Evolutionary conservation across 176 grass and related monocot species (phyloP).

Genomic region (Raddia guianensis): DNA sequence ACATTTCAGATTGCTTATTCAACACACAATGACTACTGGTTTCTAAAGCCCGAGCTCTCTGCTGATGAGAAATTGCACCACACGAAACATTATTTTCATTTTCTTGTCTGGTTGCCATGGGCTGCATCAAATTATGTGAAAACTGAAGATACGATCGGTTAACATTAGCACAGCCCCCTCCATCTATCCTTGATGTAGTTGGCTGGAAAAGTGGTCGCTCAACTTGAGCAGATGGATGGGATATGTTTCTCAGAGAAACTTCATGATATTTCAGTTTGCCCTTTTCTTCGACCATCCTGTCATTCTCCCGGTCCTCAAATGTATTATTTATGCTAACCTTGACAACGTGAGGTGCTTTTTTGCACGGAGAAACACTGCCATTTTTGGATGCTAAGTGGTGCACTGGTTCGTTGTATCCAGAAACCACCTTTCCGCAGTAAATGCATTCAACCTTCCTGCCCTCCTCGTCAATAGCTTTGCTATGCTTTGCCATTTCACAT

Average conservation of each 20-base stretch:
- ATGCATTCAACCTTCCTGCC: conserved; percentile 44
- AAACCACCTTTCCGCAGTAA: conserved; percentile 51
- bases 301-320: conserved; percentile 43
- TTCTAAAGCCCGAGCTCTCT: not conserved
- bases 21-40: not conserved
- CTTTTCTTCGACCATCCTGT: conserved; percentile 17
- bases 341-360: conserved; percentile 33
- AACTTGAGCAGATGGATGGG: not conserved
- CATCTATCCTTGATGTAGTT: not conserved
- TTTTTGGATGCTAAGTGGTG: conserved; percentile 45
- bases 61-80: conserved; percentile 5
- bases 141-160: not conserved
- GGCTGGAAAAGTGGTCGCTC: not conserved
- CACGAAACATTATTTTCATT: conserved; percentile 1
- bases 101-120: conserved; percentile 9
- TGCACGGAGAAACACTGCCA: conserved; percentile 37
- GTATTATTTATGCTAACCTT: conserved; percentile 15
- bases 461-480: conserved; percentile 37
- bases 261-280: conserved; percentile 29
- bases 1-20: not conserved
- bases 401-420: conserved; percentile 37
- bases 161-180: not conserved
- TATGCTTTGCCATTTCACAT: conserved; percentile 34
- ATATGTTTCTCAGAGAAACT: conserved; percentile 34
- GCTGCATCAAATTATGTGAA: conserved; percentile 18